Evolutionary conservation across 352 stramenopile species (phyloP), one percentile per base, ranked within the genome.

Genomic region (Globisporangium polare): DNA sequence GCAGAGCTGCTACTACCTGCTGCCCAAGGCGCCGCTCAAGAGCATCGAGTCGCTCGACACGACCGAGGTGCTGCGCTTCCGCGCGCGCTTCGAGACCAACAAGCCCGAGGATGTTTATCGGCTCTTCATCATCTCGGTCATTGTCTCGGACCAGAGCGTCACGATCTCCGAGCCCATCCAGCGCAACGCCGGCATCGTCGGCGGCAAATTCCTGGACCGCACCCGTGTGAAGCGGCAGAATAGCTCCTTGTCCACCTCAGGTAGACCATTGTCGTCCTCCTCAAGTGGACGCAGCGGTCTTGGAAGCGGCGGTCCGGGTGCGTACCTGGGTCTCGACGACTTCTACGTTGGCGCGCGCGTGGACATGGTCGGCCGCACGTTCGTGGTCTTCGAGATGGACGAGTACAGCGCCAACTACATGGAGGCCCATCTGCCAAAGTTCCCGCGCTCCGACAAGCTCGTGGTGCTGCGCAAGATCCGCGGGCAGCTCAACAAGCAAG

Each of bases 341-440:
- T 94, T 94, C 49, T 94, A 81, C 64, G 72, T 94, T 20, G 85
- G 85, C 29, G 82, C 83, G 22, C 65, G 56, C 8, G 80, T 92
- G 22, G 52, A 77, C n/a, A 84, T 92, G 39, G 75, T 70, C 20
- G 85, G 85, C n/a, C 80, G 76, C 18, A 77, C 58, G 12, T 94
- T 94, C 43, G 50, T 88, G 15, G 78, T 94, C 27, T 88, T 82
- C 49, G 84, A 94, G 65, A 89, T 94, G 80, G 85, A 94, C 60
- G 83, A 94, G 61, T 89, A 94, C 69, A 92, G 79, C 50, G 77
- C 83, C 47, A 89, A 89, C 53, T 92, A 86, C 63, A 94, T 94
- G 85, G 85, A 94, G 46, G 60, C 63, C 7, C 79, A 86, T 35
- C 52, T 70, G n/a, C 41, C 58, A 37, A 82, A 83, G 52, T 94